A percentile compares a stretch with the other conserved stretches of the same genome.
phyloP scores from a whole-genome alignment of 805 yeast species.

The Candida nemodendra region DNA sequence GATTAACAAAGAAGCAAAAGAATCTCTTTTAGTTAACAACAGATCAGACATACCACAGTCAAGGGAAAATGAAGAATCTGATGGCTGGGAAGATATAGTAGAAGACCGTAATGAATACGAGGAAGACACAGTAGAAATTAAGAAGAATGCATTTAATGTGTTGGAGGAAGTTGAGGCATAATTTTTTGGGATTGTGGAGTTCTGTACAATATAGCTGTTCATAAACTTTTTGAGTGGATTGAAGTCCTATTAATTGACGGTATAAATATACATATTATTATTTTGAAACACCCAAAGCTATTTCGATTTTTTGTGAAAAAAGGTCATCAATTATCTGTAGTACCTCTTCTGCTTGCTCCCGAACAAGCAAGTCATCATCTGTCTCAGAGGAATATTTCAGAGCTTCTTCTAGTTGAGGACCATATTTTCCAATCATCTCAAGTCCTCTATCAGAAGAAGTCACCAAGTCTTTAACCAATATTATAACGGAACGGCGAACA shows the following conservation, averaged over 20 bases:
- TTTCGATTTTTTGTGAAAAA: too few relatives aligned
- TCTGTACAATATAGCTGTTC: too few relatives aligned
- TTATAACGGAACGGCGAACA: constrained; percentile 74
- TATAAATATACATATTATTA: too few relatives aligned
- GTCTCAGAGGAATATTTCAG: constrained; percentile 45
- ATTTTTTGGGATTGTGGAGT: constrained; percentile 9
- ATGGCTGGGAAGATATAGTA: constrained; percentile 23
- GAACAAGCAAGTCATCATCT: constrained; percentile 56
- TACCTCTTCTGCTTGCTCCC: constrained; percentile 53
- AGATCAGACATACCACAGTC: constrained; percentile 1
- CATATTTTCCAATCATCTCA: constrained; percentile 50
- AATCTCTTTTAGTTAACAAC: constrained; percentile 18
- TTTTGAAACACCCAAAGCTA: too few relatives aligned
- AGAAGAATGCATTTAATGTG: constrained; percentile 26
- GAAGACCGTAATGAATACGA: too few relatives aligned
- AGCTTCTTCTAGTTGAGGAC: constrained; percentile 38
- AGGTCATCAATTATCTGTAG: constrained; percentile 30
- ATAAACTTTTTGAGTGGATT: too few relatives aligned
- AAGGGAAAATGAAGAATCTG: constrained; percentile 15
- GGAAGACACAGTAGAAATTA: constrained; percentile 10
- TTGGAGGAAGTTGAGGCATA: constrained; percentile 29
- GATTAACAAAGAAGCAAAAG: constrained; percentile 51
- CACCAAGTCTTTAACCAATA: constrained; percentile 60
- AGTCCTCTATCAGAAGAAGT: constrained; percentile 41
- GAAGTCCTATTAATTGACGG: too few relatives aligned